Evolutionary conservation across 148 eudicot species (phyloP).

Genomic region (Spergularia bocconei): DNA sequence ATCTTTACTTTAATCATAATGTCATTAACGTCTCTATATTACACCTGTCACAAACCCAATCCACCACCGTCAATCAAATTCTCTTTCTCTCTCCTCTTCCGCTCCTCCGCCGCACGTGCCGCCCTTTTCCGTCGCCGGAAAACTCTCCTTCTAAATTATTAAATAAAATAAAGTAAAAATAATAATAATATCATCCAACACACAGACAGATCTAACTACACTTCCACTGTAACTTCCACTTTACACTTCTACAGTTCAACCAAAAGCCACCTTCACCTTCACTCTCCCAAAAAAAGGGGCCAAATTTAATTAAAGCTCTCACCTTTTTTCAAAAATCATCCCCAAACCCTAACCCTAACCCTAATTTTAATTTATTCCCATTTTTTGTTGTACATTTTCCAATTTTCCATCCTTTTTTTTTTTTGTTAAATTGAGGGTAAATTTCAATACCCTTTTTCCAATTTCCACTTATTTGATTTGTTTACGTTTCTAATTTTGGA

Average conservation of each 20-base stretch:
- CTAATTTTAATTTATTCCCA: constrained; percentile 16
- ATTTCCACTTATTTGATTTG: not conserved
- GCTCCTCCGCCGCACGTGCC: constrained; percentile 43
- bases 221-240: no score
- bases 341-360: constrained; percentile 29
- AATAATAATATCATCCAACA: no score
- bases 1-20: no score
- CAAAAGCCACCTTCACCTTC: constrained; percentile 14
- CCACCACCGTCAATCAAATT: no score
- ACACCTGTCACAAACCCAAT: no score
- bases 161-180: no score
- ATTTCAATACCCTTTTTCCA: not conserved
- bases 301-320: no score
- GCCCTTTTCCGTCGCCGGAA: constrained; percentile 43
- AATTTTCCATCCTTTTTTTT: constrained; percentile 7
- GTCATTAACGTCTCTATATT: no score
- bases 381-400: constrained; percentile 16
- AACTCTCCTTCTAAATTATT: constrained; percentile 13
- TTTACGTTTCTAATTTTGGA: not conserved
- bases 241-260: constrained; percentile 11
- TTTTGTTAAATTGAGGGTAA: constrained; percentile 1
- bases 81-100: no score
- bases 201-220: no score
- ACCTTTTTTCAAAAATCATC: not conserved
- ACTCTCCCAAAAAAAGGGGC: not conserved